Conservation (phyloP, 1,284 basidiomycete species). For the Heterobasidion parviporum region DNA sequence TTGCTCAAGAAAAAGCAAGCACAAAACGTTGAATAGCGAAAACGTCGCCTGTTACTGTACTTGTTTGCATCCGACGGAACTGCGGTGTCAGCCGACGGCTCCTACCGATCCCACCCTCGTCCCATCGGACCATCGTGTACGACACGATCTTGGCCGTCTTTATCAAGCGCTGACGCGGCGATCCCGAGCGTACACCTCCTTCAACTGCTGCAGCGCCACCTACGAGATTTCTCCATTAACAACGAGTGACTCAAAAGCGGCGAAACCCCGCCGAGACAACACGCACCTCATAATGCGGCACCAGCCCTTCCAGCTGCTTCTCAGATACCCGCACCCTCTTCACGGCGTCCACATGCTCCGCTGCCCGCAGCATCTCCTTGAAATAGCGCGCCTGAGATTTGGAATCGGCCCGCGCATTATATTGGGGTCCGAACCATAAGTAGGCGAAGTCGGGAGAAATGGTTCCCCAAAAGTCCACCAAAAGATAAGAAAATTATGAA, state of each 20-base stretch:
- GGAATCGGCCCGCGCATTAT: not conserved
- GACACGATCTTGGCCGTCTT: no score
- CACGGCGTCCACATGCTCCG: conserved; percentile 67
- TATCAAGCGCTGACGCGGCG: conserved; percentile 9
- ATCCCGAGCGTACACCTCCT: conserved; percentile 24
- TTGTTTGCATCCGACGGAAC: no score
- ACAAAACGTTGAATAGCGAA: no score
- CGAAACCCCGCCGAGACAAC: not conserved
- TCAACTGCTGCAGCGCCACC: conserved; percentile 28
- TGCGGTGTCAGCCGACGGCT: no score
- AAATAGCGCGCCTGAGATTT: conserved; percentile 70
- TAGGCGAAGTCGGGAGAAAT: no score
- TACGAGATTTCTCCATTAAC: conserved; percentile 10
- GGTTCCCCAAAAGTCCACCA: not conserved
- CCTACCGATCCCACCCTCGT: no score
- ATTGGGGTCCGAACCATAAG: not conserved
- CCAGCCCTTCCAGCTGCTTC: conserved; percentile 49
- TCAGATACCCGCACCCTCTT: conserved; percentile 67
- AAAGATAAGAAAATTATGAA: no score
- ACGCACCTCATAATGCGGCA: conserved; percentile 59
- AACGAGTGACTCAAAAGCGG: not conserved
- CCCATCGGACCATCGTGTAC: no score
- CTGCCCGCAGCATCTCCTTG: conserved; percentile 76
- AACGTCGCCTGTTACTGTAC: no score
- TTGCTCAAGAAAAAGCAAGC: no score